Percentiles rank a stretch among this genome's conserved stretches.
These are phyloP conservation scores for Eucalyptus pauciflora DNA, from an alignment of 345 rosid species.

Conservation along the genomic window DNA sequence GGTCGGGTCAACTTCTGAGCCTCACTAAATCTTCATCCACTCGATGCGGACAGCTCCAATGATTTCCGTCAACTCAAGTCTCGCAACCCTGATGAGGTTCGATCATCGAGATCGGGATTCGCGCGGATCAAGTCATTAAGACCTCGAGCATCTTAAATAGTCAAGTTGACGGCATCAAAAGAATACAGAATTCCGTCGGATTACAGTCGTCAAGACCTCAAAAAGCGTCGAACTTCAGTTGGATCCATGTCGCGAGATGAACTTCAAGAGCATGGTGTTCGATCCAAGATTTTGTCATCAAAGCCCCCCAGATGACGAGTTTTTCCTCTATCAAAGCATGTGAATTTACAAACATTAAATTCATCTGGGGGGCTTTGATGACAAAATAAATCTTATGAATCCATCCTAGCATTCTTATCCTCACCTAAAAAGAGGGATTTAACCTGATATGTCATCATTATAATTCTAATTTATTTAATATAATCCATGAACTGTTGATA, in stretches of 20 bases:
- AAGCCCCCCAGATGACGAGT: not conserved
- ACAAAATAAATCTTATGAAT: not conserved
- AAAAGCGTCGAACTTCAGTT: not conserved
- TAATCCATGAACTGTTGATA: rapidly evolving
- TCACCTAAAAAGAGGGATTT: not conserved
- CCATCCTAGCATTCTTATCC: not conserved
- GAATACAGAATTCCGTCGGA: not conserved
- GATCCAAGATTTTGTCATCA: not conserved
- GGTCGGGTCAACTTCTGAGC: not conserved
- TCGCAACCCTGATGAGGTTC: not conserved
- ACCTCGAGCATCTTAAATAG: not conserved
- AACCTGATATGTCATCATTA: not conserved
- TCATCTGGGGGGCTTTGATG: no score
- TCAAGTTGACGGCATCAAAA: not conserved
- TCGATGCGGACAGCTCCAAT: not conserved
- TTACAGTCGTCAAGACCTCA: not conserved
- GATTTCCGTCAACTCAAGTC: not conserved
- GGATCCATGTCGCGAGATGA: not conserved
- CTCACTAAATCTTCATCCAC: not conserved
- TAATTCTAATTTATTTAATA: no score
- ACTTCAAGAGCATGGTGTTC: not conserved
- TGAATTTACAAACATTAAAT: no score
- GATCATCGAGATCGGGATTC: not conserved
- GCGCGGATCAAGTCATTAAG: not conserved
- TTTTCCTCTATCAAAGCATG: not conserved